Conservation (phyloP, 2,329 filamentous ascomycete species). For the Hypomyces rosellus region DNA sequence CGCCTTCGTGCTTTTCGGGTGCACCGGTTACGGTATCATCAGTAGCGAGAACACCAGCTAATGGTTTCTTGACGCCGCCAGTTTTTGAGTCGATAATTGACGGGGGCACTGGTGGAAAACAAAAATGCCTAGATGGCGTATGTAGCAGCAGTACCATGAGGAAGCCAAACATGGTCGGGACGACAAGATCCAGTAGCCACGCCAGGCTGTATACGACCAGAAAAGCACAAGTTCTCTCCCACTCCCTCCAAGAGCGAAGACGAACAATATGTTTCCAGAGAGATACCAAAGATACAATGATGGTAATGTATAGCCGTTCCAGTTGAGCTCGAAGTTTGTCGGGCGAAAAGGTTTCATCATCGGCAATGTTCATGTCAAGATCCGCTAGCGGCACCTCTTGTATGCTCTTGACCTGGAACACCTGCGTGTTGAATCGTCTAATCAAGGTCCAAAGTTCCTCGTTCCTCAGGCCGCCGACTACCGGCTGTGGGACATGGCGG, state of each 20-base stretch:
- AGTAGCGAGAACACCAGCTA: slow-evolving; percentile 67
- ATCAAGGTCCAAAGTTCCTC: slow-evolving; percentile 68
- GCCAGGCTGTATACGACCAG: slow-evolving; percentile 50
- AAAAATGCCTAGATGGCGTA: slow-evolving; percentile 51
- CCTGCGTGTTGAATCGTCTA: slow-evolving; percentile 67
- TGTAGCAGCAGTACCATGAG: slow-evolving; percentile 61
- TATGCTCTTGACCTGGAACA: slow-evolving; percentile 63
- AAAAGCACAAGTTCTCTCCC: slow-evolving; percentile 60
- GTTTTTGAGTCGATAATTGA: slow-evolving; percentile 63
- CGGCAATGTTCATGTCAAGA: slow-evolving; percentile 72
- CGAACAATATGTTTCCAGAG: slow-evolving; percentile 69
- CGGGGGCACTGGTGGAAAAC: slow-evolving; percentile 74
- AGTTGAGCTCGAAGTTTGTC: slow-evolving; percentile 74
- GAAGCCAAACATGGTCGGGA: slow-evolving; percentile 53
- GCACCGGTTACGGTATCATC: slow-evolving; percentile 74
- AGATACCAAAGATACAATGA: slow-evolving; percentile 59
- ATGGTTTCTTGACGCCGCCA: slow-evolving; percentile 71
- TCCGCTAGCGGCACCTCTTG: slow-evolving; percentile 47
- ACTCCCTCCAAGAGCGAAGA: slow-evolving; percentile 74
- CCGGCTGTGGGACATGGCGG: slow-evolving; percentile 47
- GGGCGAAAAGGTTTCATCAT: slow-evolving; percentile 78
- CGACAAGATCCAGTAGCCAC: slow-evolving; percentile 67
- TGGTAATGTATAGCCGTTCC: slow-evolving; percentile 76
- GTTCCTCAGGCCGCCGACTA: slow-evolving; percentile 63
- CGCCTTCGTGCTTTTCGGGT: slow-evolving; percentile 75